Percentiles rank a stretch among this genome's conserved stretches.
phyloP scores from a whole-genome alignment of 2,329 filamentous ascomycete species.

The Elsinoe fawcettii region DNA sequence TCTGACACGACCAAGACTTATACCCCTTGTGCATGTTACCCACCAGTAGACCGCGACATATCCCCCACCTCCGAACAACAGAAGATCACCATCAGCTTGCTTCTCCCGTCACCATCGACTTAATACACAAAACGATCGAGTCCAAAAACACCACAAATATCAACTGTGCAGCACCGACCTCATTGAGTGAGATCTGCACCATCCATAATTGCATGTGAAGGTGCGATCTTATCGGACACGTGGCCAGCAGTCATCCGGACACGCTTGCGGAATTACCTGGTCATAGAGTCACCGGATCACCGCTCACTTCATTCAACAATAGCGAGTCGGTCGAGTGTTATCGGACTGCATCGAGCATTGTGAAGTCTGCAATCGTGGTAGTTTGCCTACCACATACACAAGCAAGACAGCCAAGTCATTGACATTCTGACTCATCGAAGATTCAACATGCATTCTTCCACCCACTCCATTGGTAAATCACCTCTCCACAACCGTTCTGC shows the following conservation, averaged over 20 bases:
- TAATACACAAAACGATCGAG: too few relatives aligned
- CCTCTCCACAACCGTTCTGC: not conserved
- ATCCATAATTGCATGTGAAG: not conserved
- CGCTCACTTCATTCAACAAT: too few relatives aligned
- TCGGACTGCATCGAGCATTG: too few relatives aligned
- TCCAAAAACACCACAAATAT: too few relatives aligned
- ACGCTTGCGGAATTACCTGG: not conserved
- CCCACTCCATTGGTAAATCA: not conserved
- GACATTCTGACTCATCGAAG: not conserved
- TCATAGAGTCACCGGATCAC: too few relatives aligned
- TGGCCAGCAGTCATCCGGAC: not conserved
- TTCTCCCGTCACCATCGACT: not conserved
- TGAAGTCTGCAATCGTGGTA: too few relatives aligned
- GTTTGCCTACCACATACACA: too few relatives aligned
- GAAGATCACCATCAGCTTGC: not conserved
- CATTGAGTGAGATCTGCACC: not conserved
- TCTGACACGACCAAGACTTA: not conserved
- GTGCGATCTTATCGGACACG: not conserved
- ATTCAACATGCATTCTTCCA: slow-evolving; percentile 11
- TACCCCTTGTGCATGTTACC: not conserved
- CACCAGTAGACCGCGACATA: slow-evolving; percentile 2
- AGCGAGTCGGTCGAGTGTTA: too few relatives aligned
- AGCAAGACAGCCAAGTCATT: not conserved
- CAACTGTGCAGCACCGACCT: too few relatives aligned
- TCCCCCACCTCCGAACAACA: not conserved